These are phyloP conservation scores for Endocalyx cinctus DNA, from an alignment of 2,329 filamentous ascomycete species.

Conservation along the genomic window DNA sequence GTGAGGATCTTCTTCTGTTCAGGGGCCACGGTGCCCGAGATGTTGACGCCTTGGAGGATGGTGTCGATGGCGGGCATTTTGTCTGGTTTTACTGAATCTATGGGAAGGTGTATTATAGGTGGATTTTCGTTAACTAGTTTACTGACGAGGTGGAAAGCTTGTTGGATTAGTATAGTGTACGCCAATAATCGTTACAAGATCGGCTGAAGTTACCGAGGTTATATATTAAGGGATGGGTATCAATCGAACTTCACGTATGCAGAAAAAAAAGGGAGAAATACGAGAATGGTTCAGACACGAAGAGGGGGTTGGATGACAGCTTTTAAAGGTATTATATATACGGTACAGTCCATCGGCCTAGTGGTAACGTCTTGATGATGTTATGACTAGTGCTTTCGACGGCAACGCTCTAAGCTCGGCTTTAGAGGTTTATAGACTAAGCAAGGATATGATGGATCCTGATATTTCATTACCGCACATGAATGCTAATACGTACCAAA, in stretches of 20 bases:
- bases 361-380: not conserved
- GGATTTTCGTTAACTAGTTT: not conserved
- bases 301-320: too few relatives aligned
- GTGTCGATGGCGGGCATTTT: conserved; percentile 67
- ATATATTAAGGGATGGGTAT: conserved; percentile 7
- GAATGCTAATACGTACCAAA: too few relatives aligned
- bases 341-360: too few relatives aligned
- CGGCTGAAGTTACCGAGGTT: conserved; percentile 14
- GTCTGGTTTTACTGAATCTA: conserved; percentile 2
- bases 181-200: too few relatives aligned
- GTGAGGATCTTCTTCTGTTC: conserved; percentile 86
- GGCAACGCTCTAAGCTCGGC: conserved; percentile 6
- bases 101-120: conserved; percentile 1
- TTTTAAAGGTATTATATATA: too few relatives aligned
- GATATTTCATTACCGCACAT: too few relatives aligned
- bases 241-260: too few relatives aligned
- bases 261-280: too few relatives aligned
- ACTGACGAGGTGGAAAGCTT: conserved; percentile 2
- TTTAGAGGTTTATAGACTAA: conserved; percentile 1
- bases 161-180: not conserved
- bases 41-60: conserved; percentile 81
- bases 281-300: too few relatives aligned
- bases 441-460: conserved; percentile 1
- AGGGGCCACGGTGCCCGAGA: conserved; percentile 75
- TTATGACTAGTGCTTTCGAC: too few relatives aligned